These are phyloP conservation scores for Candida tallmaniae DNA, from an alignment of 805 yeast species.

Conservation along the genomic window DNA sequence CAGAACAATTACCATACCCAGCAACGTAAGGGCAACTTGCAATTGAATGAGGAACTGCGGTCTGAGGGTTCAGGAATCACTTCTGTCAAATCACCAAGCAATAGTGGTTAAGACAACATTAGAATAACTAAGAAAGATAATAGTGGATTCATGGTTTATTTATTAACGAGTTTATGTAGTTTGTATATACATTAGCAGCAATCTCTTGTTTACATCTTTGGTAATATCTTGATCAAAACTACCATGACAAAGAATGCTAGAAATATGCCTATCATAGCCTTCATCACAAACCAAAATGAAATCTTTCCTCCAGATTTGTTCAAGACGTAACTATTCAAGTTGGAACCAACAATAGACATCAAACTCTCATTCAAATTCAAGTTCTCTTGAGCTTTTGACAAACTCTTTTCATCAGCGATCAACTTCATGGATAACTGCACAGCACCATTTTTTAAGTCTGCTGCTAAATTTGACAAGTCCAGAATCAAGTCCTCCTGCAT, in stretches of 20 bases:
- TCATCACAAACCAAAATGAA: constrained; percentile 33
- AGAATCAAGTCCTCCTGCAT: constrained; percentile 45
- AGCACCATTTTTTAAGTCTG: constrained; percentile 46
- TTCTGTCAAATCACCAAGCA: too few relatives aligned
- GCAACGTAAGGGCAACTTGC: too few relatives aligned
- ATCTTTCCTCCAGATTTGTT: constrained; percentile 40
- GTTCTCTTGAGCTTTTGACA: constrained; percentile 31
- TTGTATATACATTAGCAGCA: constrained; percentile 1
- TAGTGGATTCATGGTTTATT: not conserved
- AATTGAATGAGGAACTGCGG: too few relatives aligned
- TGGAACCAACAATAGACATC: constrained; percentile 29
- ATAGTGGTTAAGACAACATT: too few relatives aligned
- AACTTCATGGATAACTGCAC: constrained; percentile 31
- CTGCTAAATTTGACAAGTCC: constrained; percentile 47
- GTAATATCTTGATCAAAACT: constrained; percentile 32
- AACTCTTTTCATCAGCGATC: constrained; percentile 29
- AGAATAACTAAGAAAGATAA: not conserved
- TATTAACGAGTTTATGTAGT: constrained; percentile 5
- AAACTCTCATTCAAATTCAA: constrained; percentile 26
- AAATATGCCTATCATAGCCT: constrained; percentile 20
- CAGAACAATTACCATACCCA: constrained; percentile 1
- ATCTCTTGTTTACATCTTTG: constrained; percentile 24
- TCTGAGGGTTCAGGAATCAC: too few relatives aligned
- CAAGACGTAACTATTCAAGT: constrained; percentile 32
- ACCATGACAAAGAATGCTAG: constrained; percentile 25